Percentiles rank a stretch among this genome's conserved stretches.
Conservation (phyloP, 495 filamentous ascomycete species). For the Hypoxylon cercidicola region DNA sequence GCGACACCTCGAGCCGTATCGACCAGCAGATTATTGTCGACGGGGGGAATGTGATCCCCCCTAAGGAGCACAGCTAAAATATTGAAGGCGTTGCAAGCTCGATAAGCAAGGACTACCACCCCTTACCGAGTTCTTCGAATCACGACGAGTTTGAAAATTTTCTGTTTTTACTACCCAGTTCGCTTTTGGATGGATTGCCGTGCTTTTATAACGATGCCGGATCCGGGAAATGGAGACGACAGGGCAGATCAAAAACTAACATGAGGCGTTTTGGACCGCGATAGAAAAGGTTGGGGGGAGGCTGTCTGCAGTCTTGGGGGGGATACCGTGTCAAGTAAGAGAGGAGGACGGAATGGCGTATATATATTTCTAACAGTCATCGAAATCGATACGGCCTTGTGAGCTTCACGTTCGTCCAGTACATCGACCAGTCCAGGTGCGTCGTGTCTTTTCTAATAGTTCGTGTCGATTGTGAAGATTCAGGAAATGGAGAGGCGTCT, state of each 20-base stretch:
- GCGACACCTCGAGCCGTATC: slow-evolving; percentile 72
- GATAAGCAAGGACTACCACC: neutral
- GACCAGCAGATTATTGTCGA: slow-evolving; percentile 93
- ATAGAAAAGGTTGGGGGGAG: slow-evolving; percentile 6
- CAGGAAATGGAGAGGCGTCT: too few species aligned
- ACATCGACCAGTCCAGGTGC: too few species aligned
- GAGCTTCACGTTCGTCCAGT: too few species aligned
- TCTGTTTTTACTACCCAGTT: neutral
- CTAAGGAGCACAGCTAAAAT: slow-evolving; percentile 25
- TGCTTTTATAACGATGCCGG: neutral
- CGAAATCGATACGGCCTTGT: too few species aligned
- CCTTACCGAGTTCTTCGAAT: neutral
- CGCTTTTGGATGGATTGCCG: neutral
- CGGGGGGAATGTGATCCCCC: slow-evolving; percentile 69
- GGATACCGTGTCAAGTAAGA: neutral
- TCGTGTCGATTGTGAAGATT: too few species aligned
- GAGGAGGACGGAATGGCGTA: neutral
- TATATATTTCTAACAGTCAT: neutral
- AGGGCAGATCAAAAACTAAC: neutral
- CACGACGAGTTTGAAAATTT: neutral
- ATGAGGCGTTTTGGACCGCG: slow-evolving; percentile 5
- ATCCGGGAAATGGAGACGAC: neutral
- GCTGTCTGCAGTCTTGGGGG: neutral
- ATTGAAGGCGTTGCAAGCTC: neutral
- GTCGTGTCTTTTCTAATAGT: too few species aligned